These are phyloP conservation scores for Rehmannia glutinosa DNA, from an alignment of 257 asterid species.

Conservation along the genomic window DNA sequence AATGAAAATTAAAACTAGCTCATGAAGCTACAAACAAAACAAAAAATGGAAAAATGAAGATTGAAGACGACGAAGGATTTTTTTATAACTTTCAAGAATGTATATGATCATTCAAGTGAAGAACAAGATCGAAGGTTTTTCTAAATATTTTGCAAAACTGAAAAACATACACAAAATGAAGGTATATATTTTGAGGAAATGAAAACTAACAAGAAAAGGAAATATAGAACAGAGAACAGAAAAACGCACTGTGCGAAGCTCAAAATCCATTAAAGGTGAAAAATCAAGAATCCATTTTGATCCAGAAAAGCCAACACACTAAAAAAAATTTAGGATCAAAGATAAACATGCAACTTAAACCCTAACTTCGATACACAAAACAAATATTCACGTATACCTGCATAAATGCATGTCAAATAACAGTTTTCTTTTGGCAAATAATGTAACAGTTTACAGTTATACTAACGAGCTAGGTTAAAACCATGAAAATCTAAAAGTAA, in stretches of 20 bases:
- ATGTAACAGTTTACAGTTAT: neutral
- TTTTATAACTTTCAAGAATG: too few relatives aligned
- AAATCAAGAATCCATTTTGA: too few relatives aligned
- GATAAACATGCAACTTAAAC: slow-evolving; percentile 10
- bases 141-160: too few relatives aligned
- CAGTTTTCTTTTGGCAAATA: neutral
- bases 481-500: too few relatives aligned
- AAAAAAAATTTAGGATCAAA: neutral
- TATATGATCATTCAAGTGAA: too few relatives aligned
- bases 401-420: neutral
- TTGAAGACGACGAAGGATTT: neutral
- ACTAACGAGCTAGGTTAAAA: too few relatives aligned
- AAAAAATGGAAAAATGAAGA: neutral
- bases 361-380: slow-evolving; percentile 9
- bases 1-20: neutral
- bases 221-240: neutral
- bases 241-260: neutral
- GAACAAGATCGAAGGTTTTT: too few relatives aligned
- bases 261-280: too few relatives aligned
- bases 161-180: neutral
- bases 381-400: neutral
- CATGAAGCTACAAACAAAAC: neutral
- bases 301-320: neutral
- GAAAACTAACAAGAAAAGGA: too few relatives aligned
- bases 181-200: neutral